These are phyloP conservation scores for Limonium bicolor DNA, from an alignment of 148 eudicot genomes.

Conservation along the genomic window DNA sequence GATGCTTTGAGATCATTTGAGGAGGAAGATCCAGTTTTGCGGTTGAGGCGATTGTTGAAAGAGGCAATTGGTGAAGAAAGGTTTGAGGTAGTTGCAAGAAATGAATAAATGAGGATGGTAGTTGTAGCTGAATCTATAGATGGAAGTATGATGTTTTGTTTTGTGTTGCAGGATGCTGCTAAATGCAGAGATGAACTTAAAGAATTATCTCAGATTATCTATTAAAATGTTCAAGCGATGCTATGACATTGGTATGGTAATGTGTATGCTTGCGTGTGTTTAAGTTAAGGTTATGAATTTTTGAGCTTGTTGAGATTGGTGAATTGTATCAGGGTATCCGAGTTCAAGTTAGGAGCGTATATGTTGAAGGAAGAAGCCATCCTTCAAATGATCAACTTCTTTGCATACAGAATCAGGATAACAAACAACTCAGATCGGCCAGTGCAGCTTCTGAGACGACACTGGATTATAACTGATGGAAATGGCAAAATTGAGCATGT, in stretches of 20 bases:
- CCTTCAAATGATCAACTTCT: constrained; percentile 78
- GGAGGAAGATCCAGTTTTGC: constrained; percentile 88
- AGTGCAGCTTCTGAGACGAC: constrained; percentile 91
- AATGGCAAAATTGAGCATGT: constrained; percentile 74
- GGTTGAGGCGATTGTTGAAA: constrained; percentile 51
- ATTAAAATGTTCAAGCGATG: constrained; percentile 86
- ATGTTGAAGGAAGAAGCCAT: constrained; percentile 80
- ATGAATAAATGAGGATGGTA: not conserved
- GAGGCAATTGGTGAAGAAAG: constrained; percentile 79
- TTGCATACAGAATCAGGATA: constrained; percentile 88
- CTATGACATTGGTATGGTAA: constrained; percentile 70
- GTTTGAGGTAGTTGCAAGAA: constrained; percentile 13
- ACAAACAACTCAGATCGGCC: constrained; percentile 89
- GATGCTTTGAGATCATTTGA: constrained; percentile 77
- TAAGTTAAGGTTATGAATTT: not conserved
- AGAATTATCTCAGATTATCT: constrained; percentile 76
- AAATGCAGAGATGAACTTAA: constrained; percentile 63
- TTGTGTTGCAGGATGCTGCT: constrained; percentile 64
- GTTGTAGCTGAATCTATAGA: not conserved
- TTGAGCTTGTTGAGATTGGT: not conserved
- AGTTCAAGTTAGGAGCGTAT: constrained; percentile 95
- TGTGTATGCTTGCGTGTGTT: not conserved
- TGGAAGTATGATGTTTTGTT: not conserved
- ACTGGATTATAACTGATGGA: constrained; percentile 91
- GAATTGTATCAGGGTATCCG: constrained; percentile 51